Percentiles rank a stretch among this genome's conserved stretches.
Conservation (phyloP, 2,329 filamentous ascomycete species). For the Alternaria arborescens region DNA sequence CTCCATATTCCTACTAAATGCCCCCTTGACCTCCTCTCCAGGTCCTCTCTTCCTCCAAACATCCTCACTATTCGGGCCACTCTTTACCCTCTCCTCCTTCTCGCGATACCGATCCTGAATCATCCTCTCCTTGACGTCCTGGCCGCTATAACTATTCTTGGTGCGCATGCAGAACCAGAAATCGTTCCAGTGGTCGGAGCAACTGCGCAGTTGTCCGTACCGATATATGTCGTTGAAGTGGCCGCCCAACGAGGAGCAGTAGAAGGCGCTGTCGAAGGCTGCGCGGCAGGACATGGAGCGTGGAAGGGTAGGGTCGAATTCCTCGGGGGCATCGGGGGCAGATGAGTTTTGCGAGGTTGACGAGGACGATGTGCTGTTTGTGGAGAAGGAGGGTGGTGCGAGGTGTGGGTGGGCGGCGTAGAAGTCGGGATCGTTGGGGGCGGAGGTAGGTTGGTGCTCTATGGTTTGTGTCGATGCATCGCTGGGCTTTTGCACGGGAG, state of each 20-base stretch:
- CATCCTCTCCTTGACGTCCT: slow-evolving; percentile 63
- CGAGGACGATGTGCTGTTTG: slow-evolving; percentile 21
- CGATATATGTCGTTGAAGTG: slow-evolving; percentile 94
- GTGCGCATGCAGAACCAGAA: slow-evolving; percentile 98
- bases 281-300: slow-evolving; percentile 86
- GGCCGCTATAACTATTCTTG: slow-evolving; percentile 65
- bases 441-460: slow-evolving; percentile 35
- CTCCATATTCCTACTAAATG: slow-evolving; percentile 34
- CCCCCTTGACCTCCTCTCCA: slow-evolving; percentile 36
- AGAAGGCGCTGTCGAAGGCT: slow-evolving; percentile 92
- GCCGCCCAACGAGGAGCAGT: slow-evolving; percentile 89
- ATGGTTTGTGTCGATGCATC: slow-evolving; percentile 24
- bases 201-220: slow-evolving; percentile 77
- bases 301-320: slow-evolving; percentile 63
- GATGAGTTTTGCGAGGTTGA: slow-evolving; percentile 6
- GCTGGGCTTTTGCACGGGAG: slow-evolving; percentile 12
- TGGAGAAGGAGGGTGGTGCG: slow-evolving; percentile 40
- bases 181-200: slow-evolving; percentile 86
- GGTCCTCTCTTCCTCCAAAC: slow-evolving; percentile 79
- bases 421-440: slow-evolving; percentile 62
- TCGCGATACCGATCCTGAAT: slow-evolving; percentile 74
- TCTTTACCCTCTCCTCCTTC: slow-evolving; percentile 72
- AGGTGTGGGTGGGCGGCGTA: slow-evolving; percentile 62
- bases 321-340: slow-evolving; percentile 12
- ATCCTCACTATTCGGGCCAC: slow-evolving; percentile 82